Evolutionary conservation across 1,139 yeast genomes (phyloP).

Genomic region (Pichiaceae sp.): DNA sequence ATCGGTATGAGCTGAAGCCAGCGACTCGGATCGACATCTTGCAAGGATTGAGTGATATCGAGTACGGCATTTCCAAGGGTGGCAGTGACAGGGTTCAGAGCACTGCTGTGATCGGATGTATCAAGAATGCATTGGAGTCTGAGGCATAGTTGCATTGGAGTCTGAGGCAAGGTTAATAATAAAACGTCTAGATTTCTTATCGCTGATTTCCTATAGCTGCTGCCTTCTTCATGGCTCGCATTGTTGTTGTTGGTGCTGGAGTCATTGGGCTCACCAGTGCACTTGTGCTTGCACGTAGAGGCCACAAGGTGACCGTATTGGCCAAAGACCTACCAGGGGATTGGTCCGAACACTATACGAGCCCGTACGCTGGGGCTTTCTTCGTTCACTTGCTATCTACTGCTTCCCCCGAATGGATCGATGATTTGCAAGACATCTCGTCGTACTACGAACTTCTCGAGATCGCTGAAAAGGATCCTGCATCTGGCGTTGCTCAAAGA

Average conservation of each 20-base stretch:
- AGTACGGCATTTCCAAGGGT: slow-evolving; percentile 84
- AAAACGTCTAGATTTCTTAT: no score
- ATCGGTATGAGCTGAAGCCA: slow-evolving; percentile 55
- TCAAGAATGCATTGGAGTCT: slow-evolving; percentile 48
- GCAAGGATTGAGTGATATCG: slow-evolving; percentile 74
- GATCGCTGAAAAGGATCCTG: slow-evolving; percentile 14
- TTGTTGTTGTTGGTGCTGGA: slow-evolving; percentile 18
- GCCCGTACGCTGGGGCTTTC: slow-evolving; percentile 21
- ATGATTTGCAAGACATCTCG: slow-evolving; percentile 14
- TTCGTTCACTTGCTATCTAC: slow-evolving; percentile 14
- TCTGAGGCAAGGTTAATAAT: background rate
- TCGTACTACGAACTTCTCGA: slow-evolving; percentile 16
- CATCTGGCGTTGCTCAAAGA: slow-evolving; percentile 17
- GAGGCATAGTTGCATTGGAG: slow-evolving; percentile 12
- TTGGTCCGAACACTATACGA: slow-evolving; percentile 14
- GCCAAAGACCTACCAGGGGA: slow-evolving; percentile 19
- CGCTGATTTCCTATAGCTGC: background rate
- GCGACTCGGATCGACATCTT: slow-evolving; percentile 55
- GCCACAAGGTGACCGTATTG: slow-evolving; percentile 14
- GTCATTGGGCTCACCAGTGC: slow-evolving; percentile 19
- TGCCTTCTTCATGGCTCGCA: slow-evolving; percentile 8
- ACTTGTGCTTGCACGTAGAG: slow-evolving; percentile 11
- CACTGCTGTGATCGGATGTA: slow-evolving; percentile 83
- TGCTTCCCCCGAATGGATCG: slow-evolving; percentile 9
- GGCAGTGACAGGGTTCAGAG: slow-evolving; percentile 88